Evolutionary conservation across 257 asterid genomes (phyloP), one percentile per base, ranked within the genome.

Genomic region (Fraxinus quadrangulata): DNA sequence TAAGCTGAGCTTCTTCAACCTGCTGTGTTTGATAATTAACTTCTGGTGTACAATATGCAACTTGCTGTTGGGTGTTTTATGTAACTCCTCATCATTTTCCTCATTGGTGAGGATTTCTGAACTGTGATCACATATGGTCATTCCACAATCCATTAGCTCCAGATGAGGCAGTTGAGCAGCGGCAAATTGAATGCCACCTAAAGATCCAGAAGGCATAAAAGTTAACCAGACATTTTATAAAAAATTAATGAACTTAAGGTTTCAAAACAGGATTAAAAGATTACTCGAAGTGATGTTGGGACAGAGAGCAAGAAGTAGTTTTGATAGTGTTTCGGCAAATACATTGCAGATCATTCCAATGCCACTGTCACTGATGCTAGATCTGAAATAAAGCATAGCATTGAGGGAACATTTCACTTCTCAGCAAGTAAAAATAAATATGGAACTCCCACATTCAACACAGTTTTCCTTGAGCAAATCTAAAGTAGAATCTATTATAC

Each of bases 181-280:
- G 36, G 98, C 99, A 80, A 96, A 96, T 69, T 96, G 98, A 83
- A 96, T 90, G 79, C 99, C 98, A 81, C 99, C 99, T 96, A 78
- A 7, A 49, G 71, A 67, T 69, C 74, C 40, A 39, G 70, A 78
- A 76, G 36, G 54, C 73, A 67, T 24, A 51, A 2, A 56, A 56
- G 66, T 56, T 6, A 56, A 56, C 26, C 67, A 49, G 70, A 75
- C 73, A 56, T 56, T 4, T 56, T 45, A 80, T 54, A 65, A 40
- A 66, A 28, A 65, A 71, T 59, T 37, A 30, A 37, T 39, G 19
- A 45, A 34, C 56, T 49, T 3, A 19, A 66, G 21, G 9, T 12
- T 33, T 49, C 36, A 26, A 65, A 37, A 68, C 47, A 76, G 82
- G 84, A 36, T 34, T 23, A 45, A 84, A 77, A 40, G 63, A 73